phyloP scores from a whole-genome alignment of 306 rosid species.

The Glycine latifolia region DNA sequence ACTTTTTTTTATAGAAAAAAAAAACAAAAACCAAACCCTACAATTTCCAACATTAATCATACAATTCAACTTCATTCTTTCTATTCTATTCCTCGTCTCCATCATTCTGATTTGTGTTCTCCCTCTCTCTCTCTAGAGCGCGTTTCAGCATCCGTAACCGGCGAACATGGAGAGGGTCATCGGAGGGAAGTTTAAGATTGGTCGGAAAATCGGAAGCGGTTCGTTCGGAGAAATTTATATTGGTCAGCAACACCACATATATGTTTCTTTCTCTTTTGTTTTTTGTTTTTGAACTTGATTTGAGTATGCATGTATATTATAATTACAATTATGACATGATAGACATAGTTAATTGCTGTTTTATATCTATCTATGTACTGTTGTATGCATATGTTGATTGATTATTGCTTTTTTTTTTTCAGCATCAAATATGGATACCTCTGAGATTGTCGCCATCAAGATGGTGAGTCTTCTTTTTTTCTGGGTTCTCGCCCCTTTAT shows the following conservation, averaged over 20 bases:
- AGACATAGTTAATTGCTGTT: background rate
- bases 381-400: slow-evolving; percentile 29
- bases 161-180: slow-evolving; percentile 67
- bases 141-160: background rate
- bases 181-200: slow-evolving; percentile 70
- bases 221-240: slow-evolving; percentile 78
- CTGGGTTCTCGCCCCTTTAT: background rate
- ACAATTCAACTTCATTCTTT: background rate
- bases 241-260: slow-evolving; percentile 36
- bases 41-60: slow-evolving; percentile 30
- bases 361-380: background rate
- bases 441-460: slow-evolving; percentile 76
- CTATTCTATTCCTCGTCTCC: background rate
- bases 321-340: background rate
- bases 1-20: slow-evolving; percentile 16
- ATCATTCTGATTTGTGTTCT: background rate
- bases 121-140: background rate
- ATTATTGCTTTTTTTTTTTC: slow-evolving; percentile 10
- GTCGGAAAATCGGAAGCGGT: slow-evolving; percentile 82
- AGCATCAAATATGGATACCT: slow-evolving; percentile 65
- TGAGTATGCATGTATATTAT: background rate
- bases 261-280: background rate
- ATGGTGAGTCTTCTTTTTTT: slow-evolving; percentile 57
- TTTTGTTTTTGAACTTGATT: background rate
- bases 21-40: background rate